phyloP scores from a whole-genome alignment of 192 early-diverging fungal genomes.

The Backusella australiensis region DNA sequence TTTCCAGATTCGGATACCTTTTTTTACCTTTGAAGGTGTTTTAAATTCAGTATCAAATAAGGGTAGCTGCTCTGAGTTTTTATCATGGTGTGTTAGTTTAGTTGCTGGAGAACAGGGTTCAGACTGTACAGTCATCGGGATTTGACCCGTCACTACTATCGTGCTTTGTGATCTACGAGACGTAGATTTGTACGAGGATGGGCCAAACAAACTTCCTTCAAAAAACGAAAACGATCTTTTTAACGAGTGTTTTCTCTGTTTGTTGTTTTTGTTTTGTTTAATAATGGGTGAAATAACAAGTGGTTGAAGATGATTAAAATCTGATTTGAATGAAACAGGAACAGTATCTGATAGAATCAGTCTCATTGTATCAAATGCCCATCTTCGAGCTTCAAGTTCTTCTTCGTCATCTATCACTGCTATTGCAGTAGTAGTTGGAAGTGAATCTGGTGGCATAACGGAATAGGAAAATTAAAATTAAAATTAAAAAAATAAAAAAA shows the following conservation, averaged over 20 bases:
- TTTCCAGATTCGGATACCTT: slow-evolving; percentile 12
- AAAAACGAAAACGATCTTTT: slow-evolving; percentile 7
- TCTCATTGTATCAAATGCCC: slow-evolving; percentile 10
- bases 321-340: slow-evolving; percentile 7
- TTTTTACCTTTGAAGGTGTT: not conserved
- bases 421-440: not conserved
- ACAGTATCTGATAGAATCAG: not conserved
- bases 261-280: not conserved
- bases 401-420: not conserved
- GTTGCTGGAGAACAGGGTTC: not conserved
- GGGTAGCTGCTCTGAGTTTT: no score
- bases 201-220: slow-evolving; percentile 7
- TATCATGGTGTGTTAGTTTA: not conserved
- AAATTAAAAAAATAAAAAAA: not conserved
- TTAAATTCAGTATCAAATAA: not conserved
- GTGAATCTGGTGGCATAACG: slow-evolving; percentile 6
- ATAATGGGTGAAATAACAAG: not conserved
- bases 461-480: not conserved
- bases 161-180: slow-evolving; percentile 14
- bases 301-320: not conserved
- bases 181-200: not conserved
- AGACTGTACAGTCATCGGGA: not conserved
- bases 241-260: not conserved
- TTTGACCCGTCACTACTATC: not conserved
- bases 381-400: slow-evolving; percentile 6